A percentile compares a stretch with the other conserved stretches of the same genome.
Evolutionary conservation across 768 basidiomycete species (phyloP).

Genomic region (Hypsizygus marmoreus): DNA sequence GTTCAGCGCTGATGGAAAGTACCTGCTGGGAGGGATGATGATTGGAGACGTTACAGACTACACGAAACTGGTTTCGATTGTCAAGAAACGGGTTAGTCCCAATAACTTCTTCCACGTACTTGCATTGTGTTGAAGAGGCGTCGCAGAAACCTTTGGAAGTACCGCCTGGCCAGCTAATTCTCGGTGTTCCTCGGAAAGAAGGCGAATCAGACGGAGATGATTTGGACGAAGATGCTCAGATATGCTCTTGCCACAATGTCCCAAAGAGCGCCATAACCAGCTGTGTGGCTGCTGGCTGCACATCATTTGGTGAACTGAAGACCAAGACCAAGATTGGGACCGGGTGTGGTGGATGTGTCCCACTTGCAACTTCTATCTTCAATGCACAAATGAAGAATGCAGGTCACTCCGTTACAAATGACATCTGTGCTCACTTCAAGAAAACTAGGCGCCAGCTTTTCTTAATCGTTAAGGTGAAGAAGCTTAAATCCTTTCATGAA

Average conservation of each 20-base stretch:
- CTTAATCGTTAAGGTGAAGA: constrained; percentile 63
- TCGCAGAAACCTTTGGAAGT: constrained; percentile 63
- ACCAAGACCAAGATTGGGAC: constrained; percentile 68
- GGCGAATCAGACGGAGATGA: constrained; percentile 63
- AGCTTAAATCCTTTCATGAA: constrained; percentile 53
- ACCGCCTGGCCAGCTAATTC: constrained; percentile 66
- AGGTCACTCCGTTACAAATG: constrained; percentile 56
- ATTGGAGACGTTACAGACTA: constrained; percentile 73
- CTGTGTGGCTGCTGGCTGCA: constrained; percentile 54
- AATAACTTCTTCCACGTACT: background rate
- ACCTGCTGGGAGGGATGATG: constrained; percentile 79
- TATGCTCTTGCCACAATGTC: constrained; percentile 77
- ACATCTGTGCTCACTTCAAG: constrained; percentile 66
- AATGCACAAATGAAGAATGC: constrained; percentile 70
- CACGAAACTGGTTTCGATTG: constrained; percentile 67
- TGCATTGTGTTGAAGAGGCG: background rate
- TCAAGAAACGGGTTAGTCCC: constrained; percentile 60
- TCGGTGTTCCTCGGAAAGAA: constrained; percentile 48
- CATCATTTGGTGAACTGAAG: constrained; percentile 56
- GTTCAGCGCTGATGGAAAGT: constrained; percentile 70
- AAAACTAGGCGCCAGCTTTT: constrained; percentile 70
- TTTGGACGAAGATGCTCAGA: constrained; percentile 69
- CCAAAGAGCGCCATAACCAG: constrained; percentile 56
- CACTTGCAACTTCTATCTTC: constrained; percentile 46
- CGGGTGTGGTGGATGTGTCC: constrained; percentile 76